Evolutionary conservation across 2,329 filamentous ascomycete species (phyloP), one percentile per base, ranked within the genome.

Genomic region (Botryotinia narcissicola): DNA sequence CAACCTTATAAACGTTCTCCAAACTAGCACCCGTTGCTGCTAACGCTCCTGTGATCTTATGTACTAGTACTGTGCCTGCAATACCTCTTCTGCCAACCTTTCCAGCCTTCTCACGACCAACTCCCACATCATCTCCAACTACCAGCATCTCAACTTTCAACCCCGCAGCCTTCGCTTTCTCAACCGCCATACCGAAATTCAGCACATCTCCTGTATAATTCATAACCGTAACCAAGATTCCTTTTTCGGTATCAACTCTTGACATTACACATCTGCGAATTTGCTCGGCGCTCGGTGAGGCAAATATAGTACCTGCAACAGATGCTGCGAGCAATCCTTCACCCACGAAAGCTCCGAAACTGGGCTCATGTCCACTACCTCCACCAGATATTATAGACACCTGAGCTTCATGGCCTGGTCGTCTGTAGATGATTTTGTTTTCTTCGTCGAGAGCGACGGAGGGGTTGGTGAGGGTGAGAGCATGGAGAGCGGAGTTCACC

Each of bases 31-130:
- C 94, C 77, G 85, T 86, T 42, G 92, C 92, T 6, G 95, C 94
- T 78, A 97, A 82, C 10, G 94, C 95, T 16, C 95, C 94, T 22
- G 91, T 88, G 80, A 97, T 92, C 87, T 98, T 98, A 78, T 95
- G 88, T n/a, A 98, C 93, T 37, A 98, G 85, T 57, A 97, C 93
- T 9, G 94, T 97, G 46, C 95, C 95, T 4, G 94, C 95, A 81
- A 98, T 96, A 71, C 95, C 95, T 80, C 95, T 88, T 70, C 95
- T 86, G 1, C 95, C 95, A 25, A 98, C 95, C 81, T 98, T 98
- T n/a, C 95, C 95, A 18, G 92, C 91, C 81, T 91, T 91, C 70
- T 85, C 86, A 74, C 94, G 86, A 1, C 95, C 95, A 63, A 98
- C 95, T 61, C 95, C 94, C 4, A 95, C 94, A 82, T 98, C 95